Evolutionary conservation across 495 filamentous ascomycete species (phyloP).

Genomic region (Penicillium dipodomyicola): DNA sequence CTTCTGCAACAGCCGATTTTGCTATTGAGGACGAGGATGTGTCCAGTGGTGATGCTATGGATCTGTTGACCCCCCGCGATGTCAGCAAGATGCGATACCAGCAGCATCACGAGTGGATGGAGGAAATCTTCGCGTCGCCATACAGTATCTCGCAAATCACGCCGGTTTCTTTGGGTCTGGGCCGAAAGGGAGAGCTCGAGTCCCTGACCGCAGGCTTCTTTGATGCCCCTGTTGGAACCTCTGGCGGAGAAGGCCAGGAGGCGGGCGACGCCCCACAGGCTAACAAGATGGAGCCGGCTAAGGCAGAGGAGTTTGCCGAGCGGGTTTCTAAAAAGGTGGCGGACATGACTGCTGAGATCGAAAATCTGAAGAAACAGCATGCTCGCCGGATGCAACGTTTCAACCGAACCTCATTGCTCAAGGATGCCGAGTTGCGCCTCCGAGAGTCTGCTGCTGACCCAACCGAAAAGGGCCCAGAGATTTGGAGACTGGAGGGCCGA

Average conservation of each 20-base stretch:
- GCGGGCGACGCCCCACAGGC: slow-evolving; percentile 49
- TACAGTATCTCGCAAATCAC: slow-evolving; percentile 78
- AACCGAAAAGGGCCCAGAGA: slow-evolving; percentile 51
- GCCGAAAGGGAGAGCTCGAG: slow-evolving; percentile 80
- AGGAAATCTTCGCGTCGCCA: slow-evolving; percentile 88
- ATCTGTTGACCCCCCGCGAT: slow-evolving; percentile 82
- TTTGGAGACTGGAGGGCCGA: slow-evolving; percentile 63
- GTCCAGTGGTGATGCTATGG: slow-evolving; percentile 79
- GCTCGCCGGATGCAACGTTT: slow-evolving; percentile 70
- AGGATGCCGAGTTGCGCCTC: slow-evolving; percentile 56
- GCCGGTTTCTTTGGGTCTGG: slow-evolving; percentile 83
- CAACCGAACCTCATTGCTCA: slow-evolving; percentile 60
- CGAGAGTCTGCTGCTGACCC: slow-evolving; percentile 55
- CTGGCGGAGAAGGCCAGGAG: slow-evolving; percentile 36
- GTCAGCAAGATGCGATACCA: slow-evolving; percentile 80
- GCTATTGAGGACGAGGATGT: slow-evolving; percentile 84
- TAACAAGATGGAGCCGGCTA: slow-evolving; percentile 60
- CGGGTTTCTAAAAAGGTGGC: slow-evolving; percentile 63
- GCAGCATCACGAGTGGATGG: slow-evolving; percentile 99
- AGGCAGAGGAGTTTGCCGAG: slow-evolving; percentile 74
- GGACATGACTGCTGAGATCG: slow-evolving; percentile 72
- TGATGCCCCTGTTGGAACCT: slow-evolving; percentile 52
- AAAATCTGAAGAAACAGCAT: slow-evolving; percentile 76
- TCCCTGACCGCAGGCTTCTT: slow-evolving; percentile 76
- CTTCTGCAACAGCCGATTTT: slow-evolving; percentile 47